A percentile compares a stretch with the other conserved stretches of the same genome.
Conservation (phyloP, 805 yeast species). For the Ogataea corticis region DNA sequence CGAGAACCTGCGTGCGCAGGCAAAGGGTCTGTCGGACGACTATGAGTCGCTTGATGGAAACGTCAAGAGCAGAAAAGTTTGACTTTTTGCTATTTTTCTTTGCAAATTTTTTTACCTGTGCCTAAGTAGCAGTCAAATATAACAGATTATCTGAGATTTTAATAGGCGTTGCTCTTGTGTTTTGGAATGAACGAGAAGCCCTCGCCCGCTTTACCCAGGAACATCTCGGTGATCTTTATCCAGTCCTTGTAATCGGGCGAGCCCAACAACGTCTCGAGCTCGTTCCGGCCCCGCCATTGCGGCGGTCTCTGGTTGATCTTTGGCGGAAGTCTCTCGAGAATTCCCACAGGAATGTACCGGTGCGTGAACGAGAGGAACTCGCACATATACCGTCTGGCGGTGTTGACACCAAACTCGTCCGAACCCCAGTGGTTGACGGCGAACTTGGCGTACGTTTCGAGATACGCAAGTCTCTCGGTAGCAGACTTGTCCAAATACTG, state of each 20-base stretch:
- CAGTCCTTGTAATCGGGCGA: conserved; percentile 87
- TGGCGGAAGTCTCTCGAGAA: conserved; percentile 85
- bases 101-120: too few relatives aligned
- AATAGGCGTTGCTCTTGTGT: conserved; percentile 87
- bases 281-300: conserved; percentile 89
- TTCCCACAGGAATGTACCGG: conserved; percentile 91
- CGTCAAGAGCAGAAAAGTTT: neutral
- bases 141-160: too few relatives aligned
- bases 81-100: too few relatives aligned
- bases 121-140: too few relatives aligned
- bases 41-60: conserved; percentile 43
- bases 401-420: conserved; percentile 89
- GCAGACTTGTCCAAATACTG: conserved; percentile 90
- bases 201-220: conserved; percentile 81
- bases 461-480: conserved; percentile 79
- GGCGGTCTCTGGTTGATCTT: conserved; percentile 93
- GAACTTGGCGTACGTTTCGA: conserved; percentile 66
- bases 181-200: conserved; percentile 83
- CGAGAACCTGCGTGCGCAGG: conserved; percentile 70
- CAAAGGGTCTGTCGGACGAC: conserved; percentile 62
- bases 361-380: conserved; percentile 94
- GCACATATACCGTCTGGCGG: conserved; percentile 86
- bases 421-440: conserved; percentile 98
- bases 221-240: conserved; percentile 95
- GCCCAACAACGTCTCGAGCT: conserved; percentile 85